These are phyloP conservation scores for Stenocarpella maydis DNA, from an alignment of 2,329 filamentous ascomycete genomes.

Conservation along the genomic window DNA sequence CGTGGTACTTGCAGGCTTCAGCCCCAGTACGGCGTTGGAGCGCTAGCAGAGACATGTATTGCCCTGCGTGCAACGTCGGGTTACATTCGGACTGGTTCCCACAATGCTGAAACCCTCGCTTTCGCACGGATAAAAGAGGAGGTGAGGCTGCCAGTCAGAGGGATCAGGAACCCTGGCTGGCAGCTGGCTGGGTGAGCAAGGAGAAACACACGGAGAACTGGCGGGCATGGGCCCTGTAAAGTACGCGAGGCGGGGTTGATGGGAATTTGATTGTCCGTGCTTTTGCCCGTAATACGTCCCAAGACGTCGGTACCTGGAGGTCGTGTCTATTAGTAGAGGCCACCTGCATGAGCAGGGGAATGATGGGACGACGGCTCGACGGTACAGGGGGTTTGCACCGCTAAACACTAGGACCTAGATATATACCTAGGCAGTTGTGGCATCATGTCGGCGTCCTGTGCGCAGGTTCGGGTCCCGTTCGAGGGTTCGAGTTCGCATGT, in stretches of 20 bases:
- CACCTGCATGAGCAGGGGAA: constrained; percentile 27
- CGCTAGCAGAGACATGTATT: constrained; percentile 12
- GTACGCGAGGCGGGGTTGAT: constrained; percentile 26
- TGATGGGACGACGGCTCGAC: constrained; percentile 12
- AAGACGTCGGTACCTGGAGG: constrained; percentile 30
- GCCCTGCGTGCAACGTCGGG: constrained; percentile 33
- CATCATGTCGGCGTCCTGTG: neutral
- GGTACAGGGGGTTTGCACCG: neutral
- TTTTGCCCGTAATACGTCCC: constrained; percentile 22
- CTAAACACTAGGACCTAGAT: neutral
- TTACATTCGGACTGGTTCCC: constrained; percentile 31
- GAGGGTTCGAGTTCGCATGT: neutral
- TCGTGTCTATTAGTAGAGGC: constrained; percentile 22
- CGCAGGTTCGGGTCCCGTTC: neutral
- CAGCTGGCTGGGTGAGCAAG: constrained; percentile 6
- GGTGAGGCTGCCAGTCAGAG: neutral
- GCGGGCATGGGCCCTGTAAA: neutral
- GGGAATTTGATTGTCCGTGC: constrained; percentile 31
- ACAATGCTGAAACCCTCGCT: constrained; percentile 14
- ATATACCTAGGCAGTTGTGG: too few species aligned
- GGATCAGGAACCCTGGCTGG: too few species aligned
- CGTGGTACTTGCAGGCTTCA: constrained; percentile 7
- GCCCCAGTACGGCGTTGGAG: constrained; percentile 9
- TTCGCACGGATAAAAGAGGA: constrained; percentile 26
- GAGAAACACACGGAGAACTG: constrained; percentile 20